Percentiles rank a stretch among this genome's conserved stretches.
Evolutionary conservation across 106 monocot species (phyloP).

Genomic region (Posidonia australis): DNA sequence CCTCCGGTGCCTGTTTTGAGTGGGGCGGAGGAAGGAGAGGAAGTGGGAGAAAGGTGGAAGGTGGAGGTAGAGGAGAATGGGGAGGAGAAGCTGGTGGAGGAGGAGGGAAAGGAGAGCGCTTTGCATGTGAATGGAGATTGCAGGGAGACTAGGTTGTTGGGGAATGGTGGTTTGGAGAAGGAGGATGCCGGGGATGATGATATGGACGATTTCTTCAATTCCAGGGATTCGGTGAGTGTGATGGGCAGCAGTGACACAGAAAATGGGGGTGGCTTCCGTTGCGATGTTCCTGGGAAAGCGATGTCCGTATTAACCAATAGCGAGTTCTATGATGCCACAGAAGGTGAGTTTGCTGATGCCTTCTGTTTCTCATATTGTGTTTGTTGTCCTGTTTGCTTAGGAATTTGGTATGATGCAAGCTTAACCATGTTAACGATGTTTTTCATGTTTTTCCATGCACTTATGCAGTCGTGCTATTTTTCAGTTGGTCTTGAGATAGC

Average conservation of each 20-base stretch:
- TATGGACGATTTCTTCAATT: conserved; percentile 26
- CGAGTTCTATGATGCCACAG: conserved; percentile 39
- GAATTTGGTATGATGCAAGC: background rate
- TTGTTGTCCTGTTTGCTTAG: background rate
- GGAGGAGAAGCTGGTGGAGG: background rate
- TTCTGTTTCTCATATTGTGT: background rate
- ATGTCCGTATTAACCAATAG: conserved; percentile 1
- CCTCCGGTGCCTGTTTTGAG: background rate
- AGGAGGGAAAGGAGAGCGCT: conserved; percentile 1
- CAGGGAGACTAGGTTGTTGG: no score
- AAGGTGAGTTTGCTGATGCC: conserved; percentile 24
- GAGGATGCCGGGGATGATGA: conserved; percentile 8
- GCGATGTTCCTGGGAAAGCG: background rate
- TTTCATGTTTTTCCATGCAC: no score
- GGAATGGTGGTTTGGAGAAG: background rate
- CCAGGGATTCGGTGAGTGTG: conserved; percentile 22
- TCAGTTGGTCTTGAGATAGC: no score
- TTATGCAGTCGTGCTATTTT: no score
- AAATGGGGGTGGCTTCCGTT: conserved; percentile 2
- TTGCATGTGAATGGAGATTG: background rate
- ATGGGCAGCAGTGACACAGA: conserved; percentile 22
- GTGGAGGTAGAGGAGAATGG: background rate
- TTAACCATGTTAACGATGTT: no score
- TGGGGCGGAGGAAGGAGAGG: background rate
- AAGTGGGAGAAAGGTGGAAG: background rate